Conservation (phyloP, 441 rosid genomes). For the Gossypium gossypioides region DNA sequence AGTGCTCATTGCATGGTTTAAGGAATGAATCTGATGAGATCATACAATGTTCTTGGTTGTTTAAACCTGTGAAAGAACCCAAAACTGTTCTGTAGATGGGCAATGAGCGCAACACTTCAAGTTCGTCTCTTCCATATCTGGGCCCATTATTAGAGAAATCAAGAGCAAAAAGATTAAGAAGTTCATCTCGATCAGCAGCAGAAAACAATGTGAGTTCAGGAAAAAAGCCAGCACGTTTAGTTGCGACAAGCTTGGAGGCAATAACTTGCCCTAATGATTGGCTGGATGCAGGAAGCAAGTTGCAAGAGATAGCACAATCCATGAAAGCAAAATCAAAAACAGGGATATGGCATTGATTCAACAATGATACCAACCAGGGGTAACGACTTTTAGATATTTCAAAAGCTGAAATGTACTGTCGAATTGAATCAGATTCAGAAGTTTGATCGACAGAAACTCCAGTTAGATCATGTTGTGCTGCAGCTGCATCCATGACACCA, state of each 20-base stretch:
- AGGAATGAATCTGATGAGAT: slow-evolving; percentile 78
- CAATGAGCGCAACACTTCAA: slow-evolving; percentile 64
- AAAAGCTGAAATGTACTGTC: slow-evolving; percentile 47
- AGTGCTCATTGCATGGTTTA: slow-evolving; percentile 64
- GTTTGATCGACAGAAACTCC: slow-evolving; percentile 28
- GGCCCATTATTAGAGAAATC: slow-evolving; percentile 63
- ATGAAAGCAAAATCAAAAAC: slow-evolving; percentile 66
- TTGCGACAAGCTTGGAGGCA: slow-evolving; percentile 79
- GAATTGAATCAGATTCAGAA: slow-evolving; percentile 35
- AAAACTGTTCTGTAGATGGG: slow-evolving; percentile 80
- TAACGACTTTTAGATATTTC: slow-evolving; percentile 39
- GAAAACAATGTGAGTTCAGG: slow-evolving; percentile 60
- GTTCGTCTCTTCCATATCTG: slow-evolving; percentile 59
- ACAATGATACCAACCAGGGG: slow-evolving; percentile 76
- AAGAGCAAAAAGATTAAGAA: slow-evolving; percentile 68
- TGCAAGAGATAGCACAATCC: slow-evolving; percentile 66
- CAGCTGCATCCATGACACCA: slow-evolving; percentile 23
- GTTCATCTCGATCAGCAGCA: slow-evolving; percentile 57
- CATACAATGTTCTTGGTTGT: slow-evolving; percentile 58
- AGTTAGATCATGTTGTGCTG: slow-evolving; percentile 27
- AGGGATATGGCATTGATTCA: slow-evolving; percentile 87
- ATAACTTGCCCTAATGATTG: slow-evolving; percentile 79
- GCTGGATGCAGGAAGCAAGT: slow-evolving; percentile 53
- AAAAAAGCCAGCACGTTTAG: slow-evolving; percentile 69
- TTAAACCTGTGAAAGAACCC: slow-evolving; percentile 59